A percentile compares a stretch with the other conserved stretches of the same genome.
These are phyloP conservation scores for Trichoderma guizhouense DNA, from an alignment of 2,329 filamentous ascomycete genomes.

Conservation along the genomic window DNA sequence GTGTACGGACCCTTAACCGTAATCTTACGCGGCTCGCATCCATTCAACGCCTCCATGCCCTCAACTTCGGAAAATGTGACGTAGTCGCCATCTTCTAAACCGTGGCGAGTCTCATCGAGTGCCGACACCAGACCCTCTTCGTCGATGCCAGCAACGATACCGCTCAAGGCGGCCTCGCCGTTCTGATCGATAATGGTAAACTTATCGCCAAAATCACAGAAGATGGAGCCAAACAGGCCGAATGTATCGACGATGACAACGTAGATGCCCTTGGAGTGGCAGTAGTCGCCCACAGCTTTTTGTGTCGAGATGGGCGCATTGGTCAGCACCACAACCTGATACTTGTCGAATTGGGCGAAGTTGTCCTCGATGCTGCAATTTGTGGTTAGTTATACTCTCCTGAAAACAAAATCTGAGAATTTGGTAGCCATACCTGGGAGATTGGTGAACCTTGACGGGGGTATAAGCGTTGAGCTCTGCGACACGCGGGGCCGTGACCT, in stretches of 20 bases:
- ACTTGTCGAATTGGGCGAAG: slow-evolving; percentile 79
- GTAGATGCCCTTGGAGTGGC: slow-evolving; percentile 90
- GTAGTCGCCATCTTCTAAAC: slow-evolving; percentile 92
- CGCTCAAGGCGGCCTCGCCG: slow-evolving; percentile 80
- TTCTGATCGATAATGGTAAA: slow-evolving; percentile 89
- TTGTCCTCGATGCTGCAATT: slow-evolving; percentile 64
- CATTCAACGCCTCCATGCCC: slow-evolving; percentile 87
- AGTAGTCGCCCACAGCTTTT: slow-evolving; percentile 83
- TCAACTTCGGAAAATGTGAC: slow-evolving; percentile 92
- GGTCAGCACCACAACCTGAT: slow-evolving; percentile 89
- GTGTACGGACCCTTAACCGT: slow-evolving; percentile 95
- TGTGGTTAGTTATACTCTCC: not conserved
- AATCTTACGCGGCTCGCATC: slow-evolving; percentile 79
- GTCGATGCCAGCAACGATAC: slow-evolving; percentile 87
- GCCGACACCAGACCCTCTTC: slow-evolving; percentile 89
- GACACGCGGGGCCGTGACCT: slow-evolving; percentile 81
- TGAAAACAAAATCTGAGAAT: slow-evolving; percentile 10
- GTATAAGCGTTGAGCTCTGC: slow-evolving; percentile 96
- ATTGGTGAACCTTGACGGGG: slow-evolving; percentile 74
- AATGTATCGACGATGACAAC: slow-evolving; percentile 85
- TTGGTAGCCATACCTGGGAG: slow-evolving; percentile 44
- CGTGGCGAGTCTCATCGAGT: slow-evolving; percentile 90
- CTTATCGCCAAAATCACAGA: slow-evolving; percentile 94
- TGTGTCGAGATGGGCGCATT: slow-evolving; percentile 78
- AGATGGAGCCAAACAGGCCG: slow-evolving; percentile 91